Percentiles rank a stretch among this genome's conserved stretches.
phyloP scores from a whole-genome alignment of 108 stramenopile genomes.

The Nitzschia inconspicua region DNA sequence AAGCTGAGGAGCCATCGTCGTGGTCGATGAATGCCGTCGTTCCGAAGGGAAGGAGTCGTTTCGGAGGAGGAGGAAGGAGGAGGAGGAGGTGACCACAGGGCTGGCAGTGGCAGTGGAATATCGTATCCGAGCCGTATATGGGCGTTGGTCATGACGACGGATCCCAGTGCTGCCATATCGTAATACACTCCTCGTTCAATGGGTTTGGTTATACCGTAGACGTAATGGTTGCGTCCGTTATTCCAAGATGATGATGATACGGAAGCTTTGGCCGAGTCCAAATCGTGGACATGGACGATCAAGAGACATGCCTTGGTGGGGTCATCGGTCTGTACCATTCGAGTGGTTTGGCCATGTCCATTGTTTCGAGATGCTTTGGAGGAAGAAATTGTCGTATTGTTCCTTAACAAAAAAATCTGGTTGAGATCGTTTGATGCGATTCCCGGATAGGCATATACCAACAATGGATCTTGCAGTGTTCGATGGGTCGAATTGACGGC shows the following conservation, averaged over 20 bases:
- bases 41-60: too few relatives aligned
- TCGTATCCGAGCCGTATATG: constrained; percentile 20
- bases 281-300: constrained; percentile 1
- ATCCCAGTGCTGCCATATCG: constrained; percentile 13
- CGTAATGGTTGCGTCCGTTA: constrained; percentile 9
- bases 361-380: background rate
- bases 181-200: background rate
- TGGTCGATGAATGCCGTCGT: background rate
- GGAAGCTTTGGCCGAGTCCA: background rate
- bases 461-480: constrained; percentile 1
- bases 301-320: constrained; percentile 11
- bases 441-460: constrained; percentile 6
- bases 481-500: background rate
- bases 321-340: constrained; percentile 1
- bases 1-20: constrained; percentile 13
- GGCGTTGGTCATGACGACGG: constrained; percentile 3
- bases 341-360: background rate
- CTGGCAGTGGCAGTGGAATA: constrained; percentile 14
- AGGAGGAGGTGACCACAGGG: constrained; percentile 5
- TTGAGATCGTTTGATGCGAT: background rate
- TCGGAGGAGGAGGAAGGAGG: too few relatives aligned
- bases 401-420: background rate
- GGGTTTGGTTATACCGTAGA: constrained; percentile 9
- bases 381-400: background rate
- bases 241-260: constrained; percentile 17